Evolutionary conservation across 306 rosid genomes (phyloP), one percentile per base, ranked within the genome.

Genomic region (Fragaria ananassa): DNA sequence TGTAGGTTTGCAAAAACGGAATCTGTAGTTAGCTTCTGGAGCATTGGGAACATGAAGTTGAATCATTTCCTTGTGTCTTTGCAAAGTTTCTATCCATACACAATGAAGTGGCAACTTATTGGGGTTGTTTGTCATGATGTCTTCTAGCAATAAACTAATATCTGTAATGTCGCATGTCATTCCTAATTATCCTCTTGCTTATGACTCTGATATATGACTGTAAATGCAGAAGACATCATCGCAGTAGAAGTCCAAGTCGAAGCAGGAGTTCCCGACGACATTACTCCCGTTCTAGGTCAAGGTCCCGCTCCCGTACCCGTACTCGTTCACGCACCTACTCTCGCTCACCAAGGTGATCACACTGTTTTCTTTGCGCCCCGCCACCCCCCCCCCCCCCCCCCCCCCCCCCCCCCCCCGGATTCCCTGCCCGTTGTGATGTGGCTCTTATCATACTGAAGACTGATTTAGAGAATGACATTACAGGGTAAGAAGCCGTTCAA

Each of bases 241-340:
- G 78, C 6, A 89, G 97, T 78, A 90, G 97, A 83, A 95, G 97
- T 85, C 96, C 88, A 45, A 83, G 92, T 79, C 83, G 96, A 86
- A 91, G 90, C 85, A 89, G 91, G 84, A 79, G 96, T 77, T 91
- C 90, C 13, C 79, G 87, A 77, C 88, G 93, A 70, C 68, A 88
- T 76, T 68, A 80, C 83, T 89, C 98, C 35, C 83, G 83, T 9
- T 93, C 97, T 23, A 82, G 74, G 1, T 93, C 94, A 4, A 84
- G 78, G 1, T 82, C 93, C 0, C 77, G 61, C 3, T 88, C 88
- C 27, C 87, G 51, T 3, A 63, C 88, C 4, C 72, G 71, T n/a
- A 69, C 83, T 14, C 80, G 76, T 13, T 85, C 86, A 8, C 86
- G 65, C 15, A 69, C 91, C 19, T 78, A 79, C 81, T 88, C 97